These are phyloP conservation scores for Marasmius oreades DNA, from an alignment of 1,284 basidiomycete species.

Conservation along the genomic window DNA sequence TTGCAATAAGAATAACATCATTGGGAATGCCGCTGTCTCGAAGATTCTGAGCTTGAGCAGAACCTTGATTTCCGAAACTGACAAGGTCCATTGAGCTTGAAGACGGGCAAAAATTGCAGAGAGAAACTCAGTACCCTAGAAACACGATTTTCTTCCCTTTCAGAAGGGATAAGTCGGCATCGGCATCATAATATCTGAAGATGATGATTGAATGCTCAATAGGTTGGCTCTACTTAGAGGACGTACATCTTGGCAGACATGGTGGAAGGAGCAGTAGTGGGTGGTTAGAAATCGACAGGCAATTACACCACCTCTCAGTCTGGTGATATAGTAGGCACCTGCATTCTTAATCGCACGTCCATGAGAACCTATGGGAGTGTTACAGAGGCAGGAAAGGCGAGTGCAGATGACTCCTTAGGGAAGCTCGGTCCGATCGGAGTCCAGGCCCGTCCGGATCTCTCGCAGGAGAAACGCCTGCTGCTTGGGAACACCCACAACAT, in stretches of 20 bases:
- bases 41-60: slow-evolving; percentile 64
- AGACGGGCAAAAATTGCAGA: background rate
- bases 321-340: background rate
- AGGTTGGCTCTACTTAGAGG: background rate
- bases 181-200: slow-evolving; percentile 56
- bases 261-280: background rate
- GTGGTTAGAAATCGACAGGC: background rate
- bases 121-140: slow-evolving; percentile 42
- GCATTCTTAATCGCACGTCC: too few relatives aligned
- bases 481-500: background rate
- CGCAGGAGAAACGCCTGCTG: too few relatives aligned
- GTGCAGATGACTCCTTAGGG: too few relatives aligned
- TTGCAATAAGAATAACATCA: slow-evolving; percentile 56
- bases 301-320: background rate
- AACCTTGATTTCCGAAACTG: slow-evolving; percentile 66
- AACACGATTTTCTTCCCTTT: slow-evolving; percentile 56
- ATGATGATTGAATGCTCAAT: background rate
- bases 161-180: slow-evolving; percentile 49
- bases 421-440: too few relatives aligned
- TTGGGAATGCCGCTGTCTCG: slow-evolving; percentile 62
- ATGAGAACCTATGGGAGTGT: too few relatives aligned
- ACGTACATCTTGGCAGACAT: slow-evolving; percentile 13
- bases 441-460: too few relatives aligned
- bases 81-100: background rate
- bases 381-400: too few relatives aligned